Conservation (phyloP, 2,329 filamentous ascomycete genomes). For the Dactylellina cionopaga region DNA sequence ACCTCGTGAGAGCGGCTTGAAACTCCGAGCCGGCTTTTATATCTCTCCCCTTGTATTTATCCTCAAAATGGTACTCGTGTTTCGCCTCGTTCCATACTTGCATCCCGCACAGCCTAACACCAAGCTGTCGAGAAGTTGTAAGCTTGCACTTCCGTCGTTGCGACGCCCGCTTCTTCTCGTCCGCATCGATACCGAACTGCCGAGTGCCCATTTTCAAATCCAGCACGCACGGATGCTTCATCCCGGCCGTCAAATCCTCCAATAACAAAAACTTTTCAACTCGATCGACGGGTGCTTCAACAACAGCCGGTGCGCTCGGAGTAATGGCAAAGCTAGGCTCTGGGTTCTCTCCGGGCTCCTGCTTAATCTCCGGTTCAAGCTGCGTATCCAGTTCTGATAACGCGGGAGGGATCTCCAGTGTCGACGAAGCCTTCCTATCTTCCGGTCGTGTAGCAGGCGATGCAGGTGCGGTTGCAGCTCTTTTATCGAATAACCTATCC, state of each 20-base stretch:
- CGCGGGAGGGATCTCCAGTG: slow-evolving; percentile 13
- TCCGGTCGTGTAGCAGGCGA: slow-evolving; percentile 28
- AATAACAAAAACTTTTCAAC: slow-evolving; percentile 93
- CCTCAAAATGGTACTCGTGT: slow-evolving; percentile 90
- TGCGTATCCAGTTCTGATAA: slow-evolving; percentile 21
- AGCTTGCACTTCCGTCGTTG: slow-evolving; percentile 91
- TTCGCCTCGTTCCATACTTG: slow-evolving; percentile 92
- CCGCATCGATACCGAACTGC: slow-evolving; percentile 93
- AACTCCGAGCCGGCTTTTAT: slow-evolving; percentile 89
- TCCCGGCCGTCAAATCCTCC: slow-evolving; percentile 93
- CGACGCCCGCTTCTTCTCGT: slow-evolving; percentile 89
- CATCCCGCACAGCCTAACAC: slow-evolving; percentile 92
- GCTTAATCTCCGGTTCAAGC: slow-evolving; percentile 57
- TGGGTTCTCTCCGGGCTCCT: slow-evolving; percentile 58
- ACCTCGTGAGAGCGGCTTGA: slow-evolving; percentile 84
- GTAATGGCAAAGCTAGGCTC: slow-evolving; percentile 55
- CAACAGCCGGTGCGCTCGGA: slow-evolving; percentile 6
- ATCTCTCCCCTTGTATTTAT: slow-evolving; percentile 95
- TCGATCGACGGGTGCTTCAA: slow-evolving; percentile 65
- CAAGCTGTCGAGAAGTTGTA: slow-evolving; percentile 90
- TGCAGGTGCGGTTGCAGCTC: slow-evolving; percentile 34
- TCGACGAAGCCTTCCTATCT: not conserved
- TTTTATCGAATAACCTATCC: slow-evolving; percentile 42
- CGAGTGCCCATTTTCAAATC: slow-evolving; percentile 99
- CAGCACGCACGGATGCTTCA: slow-evolving; percentile 95